A percentile compares a stretch with the other conserved stretches of the same genome.
phyloP scores from a whole-genome alignment of 768 basidiomycete genomes.

The Mycena haematopus region DNA sequence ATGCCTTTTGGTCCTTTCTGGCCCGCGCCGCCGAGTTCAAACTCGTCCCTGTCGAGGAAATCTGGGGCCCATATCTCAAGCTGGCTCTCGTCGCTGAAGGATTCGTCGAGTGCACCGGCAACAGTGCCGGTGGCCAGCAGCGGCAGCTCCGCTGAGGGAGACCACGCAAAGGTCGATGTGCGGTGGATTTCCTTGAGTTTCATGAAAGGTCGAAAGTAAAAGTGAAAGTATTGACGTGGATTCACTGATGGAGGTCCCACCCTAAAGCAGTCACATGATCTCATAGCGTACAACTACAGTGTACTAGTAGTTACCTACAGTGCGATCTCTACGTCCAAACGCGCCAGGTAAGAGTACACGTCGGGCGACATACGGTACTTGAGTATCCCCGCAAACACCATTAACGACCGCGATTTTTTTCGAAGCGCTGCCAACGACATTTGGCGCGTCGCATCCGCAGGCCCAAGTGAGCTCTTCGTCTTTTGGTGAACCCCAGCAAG shows the following conservation, averaged over 20 bases:
- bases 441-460: slow-evolving; percentile 76
- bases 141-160: slow-evolving; percentile 72
- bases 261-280: not conserved
- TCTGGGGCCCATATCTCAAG: slow-evolving; percentile 96
- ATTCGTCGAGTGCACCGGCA: slow-evolving; percentile 95
- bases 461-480: slow-evolving; percentile 69
- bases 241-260: not conserved
- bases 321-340: slow-evolving; percentile 86
- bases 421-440: slow-evolving; percentile 74
- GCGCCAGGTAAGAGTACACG: slow-evolving; percentile 86
- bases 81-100: slow-evolving; percentile 91
- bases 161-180: slow-evolving; percentile 86
- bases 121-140: slow-evolving; percentile 94
- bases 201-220: slow-evolving; percentile 42
- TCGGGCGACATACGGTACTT: slow-evolving; percentile 92
- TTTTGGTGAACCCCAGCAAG: slow-evolving; percentile 83
- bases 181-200: slow-evolving; percentile 79
- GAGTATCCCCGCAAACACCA: slow-evolving; percentile 87
- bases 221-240: slow-evolving; percentile 8
- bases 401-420: slow-evolving; percentile 83
- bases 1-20: slow-evolving; percentile 67
- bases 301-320: no score
- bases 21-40: slow-evolving; percentile 69
- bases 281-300: no score
- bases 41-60: slow-evolving; percentile 76